Evolutionary conservation across 2,329 filamentous ascomycete species (phyloP).

Genomic region (Bipolaris victoriae): DNA sequence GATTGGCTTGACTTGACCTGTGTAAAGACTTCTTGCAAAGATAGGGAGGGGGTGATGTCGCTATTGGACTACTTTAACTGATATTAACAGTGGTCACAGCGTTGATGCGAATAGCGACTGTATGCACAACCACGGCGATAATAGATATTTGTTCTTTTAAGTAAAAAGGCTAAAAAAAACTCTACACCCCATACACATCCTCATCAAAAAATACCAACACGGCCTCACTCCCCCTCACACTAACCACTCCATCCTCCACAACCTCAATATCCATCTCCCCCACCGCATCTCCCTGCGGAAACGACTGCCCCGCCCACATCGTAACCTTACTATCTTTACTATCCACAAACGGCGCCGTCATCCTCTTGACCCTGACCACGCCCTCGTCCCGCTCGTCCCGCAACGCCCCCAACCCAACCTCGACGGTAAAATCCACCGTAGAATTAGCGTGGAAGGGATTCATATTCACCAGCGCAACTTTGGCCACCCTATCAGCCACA

Average conservation of each 20-base stretch:
- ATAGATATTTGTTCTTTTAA: too few species aligned
- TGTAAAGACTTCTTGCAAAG: too few species aligned
- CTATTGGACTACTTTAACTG: too few species aligned
- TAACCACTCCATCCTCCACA: background rate
- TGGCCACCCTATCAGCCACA: slow-evolving; percentile 8
- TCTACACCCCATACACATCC: slow-evolving; percentile 9
- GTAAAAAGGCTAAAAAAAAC: background rate
- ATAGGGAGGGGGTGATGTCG: too few species aligned
- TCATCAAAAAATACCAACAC: slow-evolving; percentile 14
- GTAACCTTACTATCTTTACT: slow-evolving; percentile 6
- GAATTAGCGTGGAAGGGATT: slow-evolving; percentile 16
- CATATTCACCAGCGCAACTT: slow-evolving; percentile 18
- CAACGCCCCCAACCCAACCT: background rate
- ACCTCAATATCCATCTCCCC: slow-evolving; percentile 12
- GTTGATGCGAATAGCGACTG: too few species aligned
- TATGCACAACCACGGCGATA: too few species aligned
- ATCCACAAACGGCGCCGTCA: slow-evolving; percentile 11
- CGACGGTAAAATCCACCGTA: slow-evolving; percentile 1
- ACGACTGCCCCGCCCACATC: slow-evolving; percentile 16
- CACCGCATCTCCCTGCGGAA: slow-evolving; percentile 11
- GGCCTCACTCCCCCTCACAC: slow-evolving; percentile 14
- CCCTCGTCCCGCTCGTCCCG: background rate
- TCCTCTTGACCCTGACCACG: background rate
- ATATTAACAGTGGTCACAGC: too few species aligned
- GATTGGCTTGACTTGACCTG: too few species aligned